Evolutionary conservation across 2,329 filamentous ascomycete species (phyloP), one percentile per base, ranked within the genome.

Genomic region (Ceratocystis lukuohia): DNA sequence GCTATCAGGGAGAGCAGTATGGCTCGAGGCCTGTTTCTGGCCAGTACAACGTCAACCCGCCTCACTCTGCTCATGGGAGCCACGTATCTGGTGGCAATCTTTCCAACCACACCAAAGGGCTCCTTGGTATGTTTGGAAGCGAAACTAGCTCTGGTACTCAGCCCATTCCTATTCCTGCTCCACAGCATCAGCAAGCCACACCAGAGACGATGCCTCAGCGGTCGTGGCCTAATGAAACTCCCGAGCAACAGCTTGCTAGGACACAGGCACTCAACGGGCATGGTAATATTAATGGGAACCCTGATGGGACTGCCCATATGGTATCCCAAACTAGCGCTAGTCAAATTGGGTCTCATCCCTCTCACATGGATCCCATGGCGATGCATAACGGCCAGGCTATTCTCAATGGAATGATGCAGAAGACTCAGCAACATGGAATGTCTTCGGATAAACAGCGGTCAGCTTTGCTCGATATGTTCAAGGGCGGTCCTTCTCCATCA

Each of bases 381-480:
- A 66, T 66, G 50, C 67, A 68, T 45, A 68, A 68, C 20, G 61
- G 64, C 5, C 67, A 68, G 50, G 57, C 64, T 6, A 63, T 68
- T 17, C 41, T 66, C 17, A 64, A 64, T 12, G 64, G 64, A 17
- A 68, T 68, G 67, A 65, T 65, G 37, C 67, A 68, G n/a, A 66
- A 64, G 61, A 65, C 65, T 4, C 64, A 68, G 33, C 64, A 66
- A 44, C 67, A 68, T 30, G 67, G 64, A 10, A 44, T 50, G 20
- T 61, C 62, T 20, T 66, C 67, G 5, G 71, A 72, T 33, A 70
- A 73, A 59, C 81, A 84, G 69, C 78, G 80, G 25, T 78, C 76
- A 20, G 75, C 79, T 6, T 73, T 84, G 22, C 74, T 84, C 15
- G 79, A 76, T 25, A 82, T 84, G 75, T 83, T 85, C 73, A 83